Evolutionary conservation across 345 rosid species (phyloP).

Genomic region (Arabidopsis suecica): DNA sequence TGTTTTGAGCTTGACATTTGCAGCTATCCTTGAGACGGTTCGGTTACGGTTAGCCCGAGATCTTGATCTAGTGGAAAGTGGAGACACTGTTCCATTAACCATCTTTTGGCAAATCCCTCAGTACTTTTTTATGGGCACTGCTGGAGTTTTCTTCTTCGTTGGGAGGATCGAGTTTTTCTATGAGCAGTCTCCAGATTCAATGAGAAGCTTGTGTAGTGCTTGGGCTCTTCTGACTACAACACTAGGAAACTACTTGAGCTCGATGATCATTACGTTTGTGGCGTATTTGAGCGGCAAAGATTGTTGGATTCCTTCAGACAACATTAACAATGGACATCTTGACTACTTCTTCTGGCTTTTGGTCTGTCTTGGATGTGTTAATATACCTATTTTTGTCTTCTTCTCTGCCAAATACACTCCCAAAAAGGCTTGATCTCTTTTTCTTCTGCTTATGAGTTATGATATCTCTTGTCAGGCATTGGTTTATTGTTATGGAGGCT

Average conservation of each 20-base stretch:
- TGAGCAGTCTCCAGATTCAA: conserved; percentile 68
- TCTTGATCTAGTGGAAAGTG: conserved; percentile 60
- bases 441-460: background rate
- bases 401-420: conserved; percentile 62
- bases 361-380: conserved; percentile 65
- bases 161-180: conserved; percentile 88
- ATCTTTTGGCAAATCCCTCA: conserved; percentile 89
- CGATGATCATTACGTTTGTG: conserved; percentile 71
- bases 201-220: conserved; percentile 85
- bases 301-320: conserved; percentile 82
- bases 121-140: conserved; percentile 73
- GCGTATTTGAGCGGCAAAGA: conserved; percentile 56
- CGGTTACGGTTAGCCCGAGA: conserved; percentile 64
- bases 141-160: conserved; percentile 76
- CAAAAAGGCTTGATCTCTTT: conserved; percentile 48
- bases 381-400: conserved; percentile 57
- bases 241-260: conserved; percentile 80
- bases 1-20: conserved; percentile 52
- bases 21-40: conserved; percentile 52
- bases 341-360: conserved; percentile 87
- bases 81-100: conserved; percentile 61
- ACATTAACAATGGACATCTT: conserved; percentile 81
- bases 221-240: conserved; percentile 68
- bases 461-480: too few relatives aligned
- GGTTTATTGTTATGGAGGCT: background rate